Evolutionary conservation across 2,329 filamentous ascomycete genomes (phyloP).

Genomic region (Hymenoscyphus scutula): DNA sequence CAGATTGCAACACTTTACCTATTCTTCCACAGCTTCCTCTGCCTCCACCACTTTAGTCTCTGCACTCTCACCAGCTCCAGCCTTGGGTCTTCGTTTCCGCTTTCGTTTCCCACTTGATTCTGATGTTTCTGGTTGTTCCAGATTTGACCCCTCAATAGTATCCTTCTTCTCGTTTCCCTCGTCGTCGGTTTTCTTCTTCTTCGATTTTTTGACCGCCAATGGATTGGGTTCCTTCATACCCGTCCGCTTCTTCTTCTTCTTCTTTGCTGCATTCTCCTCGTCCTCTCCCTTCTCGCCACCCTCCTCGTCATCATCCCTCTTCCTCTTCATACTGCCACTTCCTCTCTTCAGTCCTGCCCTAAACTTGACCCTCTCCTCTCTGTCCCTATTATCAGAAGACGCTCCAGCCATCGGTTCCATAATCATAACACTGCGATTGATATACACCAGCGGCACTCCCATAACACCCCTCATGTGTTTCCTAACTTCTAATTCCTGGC

Average conservation of each 20-base stretch:
- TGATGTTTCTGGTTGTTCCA: conserved; percentile 18
- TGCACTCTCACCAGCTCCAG: conserved; percentile 5
- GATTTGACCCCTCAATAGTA: conserved; percentile 24
- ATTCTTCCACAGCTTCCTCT: conserved; percentile 18
- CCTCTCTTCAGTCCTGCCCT: conserved; percentile 62
- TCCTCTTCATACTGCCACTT: conserved; percentile 37
- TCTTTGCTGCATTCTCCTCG: conserved; percentile 32
- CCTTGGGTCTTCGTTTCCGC: conserved; percentile 32
- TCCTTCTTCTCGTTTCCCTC: conserved; percentile 32
- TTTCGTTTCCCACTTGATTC: conserved; percentile 37
- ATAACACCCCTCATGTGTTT: conserved; percentile 62
- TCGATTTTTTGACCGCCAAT: conserved; percentile 66
- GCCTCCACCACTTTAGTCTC: conserved; percentile 18
- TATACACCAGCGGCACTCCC: conserved; percentile 75
- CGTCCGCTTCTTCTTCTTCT: conserved; percentile 57
- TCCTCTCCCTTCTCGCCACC: conserved; percentile 15
- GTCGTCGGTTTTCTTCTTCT: conserved; percentile 48
- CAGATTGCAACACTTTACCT: background rate
- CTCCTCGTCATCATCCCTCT: conserved; percentile 34
- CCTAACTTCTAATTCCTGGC: conserved; percentile 65
- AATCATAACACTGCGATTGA: conserved; percentile 75
- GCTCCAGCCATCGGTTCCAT: conserved; percentile 72
- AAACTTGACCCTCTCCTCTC: conserved; percentile 73
- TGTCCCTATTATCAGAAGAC: conserved; percentile 60
- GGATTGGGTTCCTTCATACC: conserved; percentile 71